phyloP scores from a whole-genome alignment of 176 grass and related monocot species.

The Poa pratensis region DNA sequence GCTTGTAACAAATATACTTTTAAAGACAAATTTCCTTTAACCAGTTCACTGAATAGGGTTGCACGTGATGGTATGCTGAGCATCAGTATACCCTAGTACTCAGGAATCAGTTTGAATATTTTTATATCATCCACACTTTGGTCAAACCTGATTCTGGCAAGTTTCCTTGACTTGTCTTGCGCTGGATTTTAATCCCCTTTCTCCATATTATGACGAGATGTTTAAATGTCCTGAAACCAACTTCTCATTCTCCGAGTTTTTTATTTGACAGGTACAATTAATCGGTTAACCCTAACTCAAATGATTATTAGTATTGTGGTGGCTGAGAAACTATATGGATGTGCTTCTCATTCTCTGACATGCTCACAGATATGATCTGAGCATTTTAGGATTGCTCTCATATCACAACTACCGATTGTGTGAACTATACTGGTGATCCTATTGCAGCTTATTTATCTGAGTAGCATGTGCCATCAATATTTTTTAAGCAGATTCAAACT shows the following conservation, averaged over 20 bases:
- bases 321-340: neutral
- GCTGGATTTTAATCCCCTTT: too few species aligned
- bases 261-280: neutral
- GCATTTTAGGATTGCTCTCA: conserved; percentile 3
- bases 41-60: neutral
- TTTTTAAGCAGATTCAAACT: neutral
- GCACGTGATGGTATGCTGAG: neutral
- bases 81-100: neutral
- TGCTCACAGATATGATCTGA: neutral
- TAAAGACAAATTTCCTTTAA: neutral
- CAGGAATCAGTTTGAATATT: too few species aligned
- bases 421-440: neutral
- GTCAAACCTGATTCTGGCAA: too few species aligned
- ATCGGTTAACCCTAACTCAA: neutral
- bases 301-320: neutral
- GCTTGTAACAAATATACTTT: neutral
- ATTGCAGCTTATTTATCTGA: conserved; percentile 1
- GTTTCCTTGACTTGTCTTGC: too few species aligned
- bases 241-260: too few species aligned
- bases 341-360: neutral
- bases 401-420: neutral
- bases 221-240: too few species aligned
- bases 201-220: too few species aligned
- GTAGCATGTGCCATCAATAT: neutral
- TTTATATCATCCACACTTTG: too few species aligned